Evolutionary conservation across 192 early-diverging fungal genomes (phyloP).

Genomic region (Gaertneriomyces semiglobifer): DNA sequence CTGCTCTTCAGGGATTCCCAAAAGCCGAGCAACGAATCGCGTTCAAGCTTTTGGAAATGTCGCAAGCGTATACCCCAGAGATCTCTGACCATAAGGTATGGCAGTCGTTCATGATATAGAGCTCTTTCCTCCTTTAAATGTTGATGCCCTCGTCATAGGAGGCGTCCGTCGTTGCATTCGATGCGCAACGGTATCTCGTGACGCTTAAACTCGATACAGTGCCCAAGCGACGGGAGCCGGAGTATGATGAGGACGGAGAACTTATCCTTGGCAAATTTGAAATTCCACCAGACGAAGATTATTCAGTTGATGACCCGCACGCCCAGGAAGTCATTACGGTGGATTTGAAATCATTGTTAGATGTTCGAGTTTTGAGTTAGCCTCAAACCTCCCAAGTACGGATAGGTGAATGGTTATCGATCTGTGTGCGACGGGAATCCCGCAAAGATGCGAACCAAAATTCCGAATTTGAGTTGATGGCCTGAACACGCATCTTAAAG

Average conservation of each 20-base stretch:
- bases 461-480: no score
- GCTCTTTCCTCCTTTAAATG: neutral
- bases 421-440: no score
- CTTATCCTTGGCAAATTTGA: conserved; percentile 10
- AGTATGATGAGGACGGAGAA: conserved; percentile 9
- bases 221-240: neutral
- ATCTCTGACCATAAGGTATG: conserved; percentile 24
- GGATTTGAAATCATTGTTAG: neutral
- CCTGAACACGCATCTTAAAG: no score
- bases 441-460: no score
- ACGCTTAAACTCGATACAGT: conserved; percentile 4
- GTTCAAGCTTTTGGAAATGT: conserved; percentile 17
- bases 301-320: neutral
- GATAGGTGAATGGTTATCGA: no score
- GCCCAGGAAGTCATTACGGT: conserved; percentile 4
- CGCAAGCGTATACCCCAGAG: conserved; percentile 4
- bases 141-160: conserved; percentile 4
- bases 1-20: neutral
- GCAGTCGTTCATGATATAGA: neutral
- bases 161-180: conserved; percentile 10
- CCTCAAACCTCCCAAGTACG: no score
- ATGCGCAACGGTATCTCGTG: conserved; percentile 1
- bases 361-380: neutral
- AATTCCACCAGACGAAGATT: conserved; percentile 13
- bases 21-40: conserved; percentile 10